Evolutionary conservation across 805 yeast species (phyloP).

Genomic region (Kregervanrija fluxuum): DNA sequence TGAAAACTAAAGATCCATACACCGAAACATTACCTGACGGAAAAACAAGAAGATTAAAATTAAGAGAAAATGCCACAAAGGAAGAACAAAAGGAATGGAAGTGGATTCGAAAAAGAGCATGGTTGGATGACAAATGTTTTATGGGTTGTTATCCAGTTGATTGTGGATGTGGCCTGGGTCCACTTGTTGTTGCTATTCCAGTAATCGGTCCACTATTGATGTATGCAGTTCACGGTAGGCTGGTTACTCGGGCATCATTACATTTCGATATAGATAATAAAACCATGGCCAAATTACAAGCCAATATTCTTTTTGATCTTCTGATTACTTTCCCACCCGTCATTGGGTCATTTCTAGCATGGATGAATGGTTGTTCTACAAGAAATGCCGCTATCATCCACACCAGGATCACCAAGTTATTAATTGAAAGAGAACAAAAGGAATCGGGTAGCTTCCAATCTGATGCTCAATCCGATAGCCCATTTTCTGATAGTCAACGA

Average conservation of each 20-base stretch:
- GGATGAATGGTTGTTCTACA: slow-evolving; percentile 83
- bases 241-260: slow-evolving; percentile 54
- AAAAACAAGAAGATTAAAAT: slow-evolving; percentile 45
- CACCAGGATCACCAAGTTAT: slow-evolving; percentile 23
- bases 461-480: too few relatives aligned
- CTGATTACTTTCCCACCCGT: slow-evolving; percentile 73
- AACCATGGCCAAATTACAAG: slow-evolving; percentile 62
- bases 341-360: slow-evolving; percentile 67
- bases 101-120: slow-evolving; percentile 65
- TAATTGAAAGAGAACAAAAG: slow-evolving; percentile 11
- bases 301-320: slow-evolving; percentile 69
- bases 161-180: slow-evolving; percentile 74
- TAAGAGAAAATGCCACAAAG: slow-evolving; percentile 52
- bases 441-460: neutral
- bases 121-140: slow-evolving; percentile 81
- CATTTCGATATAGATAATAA: slow-evolving; percentile 50
- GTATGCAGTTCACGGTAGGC: slow-evolving; percentile 70
- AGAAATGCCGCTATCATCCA: slow-evolving; percentile 82
- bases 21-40: slow-evolving; percentile 45
- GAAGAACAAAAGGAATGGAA: slow-evolving; percentile 67
- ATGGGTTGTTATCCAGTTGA: slow-evolving; percentile 72
- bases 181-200: slow-evolving; percentile 60
- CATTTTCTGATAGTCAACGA: too few relatives aligned
- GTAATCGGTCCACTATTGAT: slow-evolving; percentile 77
- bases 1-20: slow-evolving; percentile 62